phyloP scores from a whole-genome alignment of 73 alveolate genomes.

The Blepharisma stoltei region DNA sequence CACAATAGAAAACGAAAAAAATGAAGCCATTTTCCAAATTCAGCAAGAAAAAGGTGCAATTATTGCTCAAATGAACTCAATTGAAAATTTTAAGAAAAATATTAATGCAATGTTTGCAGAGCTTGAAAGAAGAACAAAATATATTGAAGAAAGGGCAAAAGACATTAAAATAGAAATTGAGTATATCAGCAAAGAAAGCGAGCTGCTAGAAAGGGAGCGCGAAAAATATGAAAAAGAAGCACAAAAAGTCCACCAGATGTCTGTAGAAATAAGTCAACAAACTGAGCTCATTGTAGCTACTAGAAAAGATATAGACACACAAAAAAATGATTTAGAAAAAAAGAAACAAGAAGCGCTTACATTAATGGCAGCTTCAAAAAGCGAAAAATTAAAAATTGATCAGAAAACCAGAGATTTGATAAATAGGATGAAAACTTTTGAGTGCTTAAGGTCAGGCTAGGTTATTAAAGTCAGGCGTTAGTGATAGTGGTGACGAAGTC shows the following conservation, averaged over 20 bases:
- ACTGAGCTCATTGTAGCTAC: not conserved
- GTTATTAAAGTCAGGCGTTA: too few relatives aligned
- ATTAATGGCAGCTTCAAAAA: too few relatives aligned
- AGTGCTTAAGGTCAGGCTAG: too few relatives aligned
- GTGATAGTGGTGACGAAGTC: too few relatives aligned
- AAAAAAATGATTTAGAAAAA: not conserved
- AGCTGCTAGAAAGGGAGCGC: constrained; percentile 1
- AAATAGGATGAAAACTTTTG: too few relatives aligned
- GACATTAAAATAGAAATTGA: not conserved
- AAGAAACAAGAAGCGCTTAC: constrained; percentile 6
- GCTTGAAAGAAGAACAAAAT: not conserved
- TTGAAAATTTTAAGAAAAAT: not conserved
- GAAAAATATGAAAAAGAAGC: constrained; percentile 19
- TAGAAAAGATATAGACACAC: constrained; percentile 7
- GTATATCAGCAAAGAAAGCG: not conserved
- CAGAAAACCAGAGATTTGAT: too few relatives aligned
- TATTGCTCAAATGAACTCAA: not conserved
- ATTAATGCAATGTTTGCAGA: not conserved
- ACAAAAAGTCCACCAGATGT: constrained; percentile 14
- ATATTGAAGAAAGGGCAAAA: not conserved
- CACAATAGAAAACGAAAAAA: constrained; percentile 16
- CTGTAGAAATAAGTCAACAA: not conserved
- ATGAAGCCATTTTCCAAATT: constrained; percentile 6
- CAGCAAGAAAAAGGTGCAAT: not conserved
- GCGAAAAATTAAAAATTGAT: too few relatives aligned